A percentile compares a stretch with the other conserved stretches of the same genome.
These are phyloP conservation scores for Erythrobasidium hasegawianum DNA, from an alignment of 1,284 basidiomycete species.

Conservation along the genomic window DNA sequence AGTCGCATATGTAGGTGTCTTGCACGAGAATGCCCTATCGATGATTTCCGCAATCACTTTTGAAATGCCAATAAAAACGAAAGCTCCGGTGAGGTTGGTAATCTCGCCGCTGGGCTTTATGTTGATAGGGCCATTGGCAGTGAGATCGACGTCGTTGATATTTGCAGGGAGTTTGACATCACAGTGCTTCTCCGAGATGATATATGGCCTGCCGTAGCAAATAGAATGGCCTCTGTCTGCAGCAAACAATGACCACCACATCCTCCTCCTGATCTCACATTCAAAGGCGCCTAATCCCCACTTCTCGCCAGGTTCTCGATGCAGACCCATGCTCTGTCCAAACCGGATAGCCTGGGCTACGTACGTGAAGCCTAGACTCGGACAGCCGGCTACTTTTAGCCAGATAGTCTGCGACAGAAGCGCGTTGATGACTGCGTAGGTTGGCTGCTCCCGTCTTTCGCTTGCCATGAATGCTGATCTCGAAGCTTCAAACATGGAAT, in stretches of 20 bases:
- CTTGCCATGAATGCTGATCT: constrained; percentile 29
- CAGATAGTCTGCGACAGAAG: constrained; percentile 13
- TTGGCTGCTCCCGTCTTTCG: constrained; percentile 31
- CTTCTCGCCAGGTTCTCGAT: constrained; percentile 22
- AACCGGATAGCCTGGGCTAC: constrained; percentile 28
- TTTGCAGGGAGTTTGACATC: constrained; percentile 34
- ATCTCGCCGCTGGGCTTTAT: constrained; percentile 14
- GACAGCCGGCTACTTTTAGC: constrained; percentile 27
- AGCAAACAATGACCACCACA: constrained; percentile 17
- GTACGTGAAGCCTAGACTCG: constrained; percentile 29
- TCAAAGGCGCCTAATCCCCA: constrained; percentile 27
- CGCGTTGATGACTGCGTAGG: constrained; percentile 22
- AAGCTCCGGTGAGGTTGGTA: constrained; percentile 15
- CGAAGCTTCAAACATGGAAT: constrained; percentile 29
- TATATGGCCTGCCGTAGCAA: constrained; percentile 34
- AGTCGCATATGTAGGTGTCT: constrained; percentile 25
- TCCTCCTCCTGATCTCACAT: constrained; percentile 26
- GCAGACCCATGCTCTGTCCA: constrained; percentile 27
- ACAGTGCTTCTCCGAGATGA: constrained; percentile 25
- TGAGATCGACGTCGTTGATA: constrained; percentile 31
- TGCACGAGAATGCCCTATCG: constrained; percentile 24
- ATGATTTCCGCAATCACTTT: constrained; percentile 24
- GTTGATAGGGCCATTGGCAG: constrained; percentile 28
- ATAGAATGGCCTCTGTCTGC: constrained; percentile 24
- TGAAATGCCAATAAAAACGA: constrained; percentile 9